These are phyloP conservation scores for Allomyces arbusculus DNA, from an alignment of 192 early-diverging fungal genomes.

Conservation along the genomic window DNA sequence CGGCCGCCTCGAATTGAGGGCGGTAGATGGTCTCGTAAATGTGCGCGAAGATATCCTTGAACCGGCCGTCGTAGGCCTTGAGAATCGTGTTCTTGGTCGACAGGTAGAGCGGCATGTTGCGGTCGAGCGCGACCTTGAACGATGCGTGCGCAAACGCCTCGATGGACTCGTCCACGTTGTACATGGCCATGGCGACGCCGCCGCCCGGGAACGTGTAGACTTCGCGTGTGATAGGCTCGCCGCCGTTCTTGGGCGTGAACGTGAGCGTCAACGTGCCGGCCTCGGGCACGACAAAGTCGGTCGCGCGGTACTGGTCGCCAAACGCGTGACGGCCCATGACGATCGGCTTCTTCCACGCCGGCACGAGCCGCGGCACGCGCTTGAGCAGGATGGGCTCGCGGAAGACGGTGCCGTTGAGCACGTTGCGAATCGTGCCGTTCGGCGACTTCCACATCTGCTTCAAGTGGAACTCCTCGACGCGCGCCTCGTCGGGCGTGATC, in stretches of 20 bases:
- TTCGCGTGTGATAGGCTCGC: slow-evolving; percentile 27
- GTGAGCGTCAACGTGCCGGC: slow-evolving; percentile 77
- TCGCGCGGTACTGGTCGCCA: slow-evolving; percentile 96
- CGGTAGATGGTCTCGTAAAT: slow-evolving; percentile 75
- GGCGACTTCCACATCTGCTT: slow-evolving; percentile 98
- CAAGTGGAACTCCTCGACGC: slow-evolving; percentile 84
- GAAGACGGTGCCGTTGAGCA: slow-evolving; percentile 92
- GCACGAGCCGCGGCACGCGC: slow-evolving; percentile 77
- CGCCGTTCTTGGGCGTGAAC: slow-evolving; percentile 71
- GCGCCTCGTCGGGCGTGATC: slow-evolving; percentile 86
- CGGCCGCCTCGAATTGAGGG: slow-evolving; percentile 51
- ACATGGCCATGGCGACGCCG: slow-evolving; percentile 92
- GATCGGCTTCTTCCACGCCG: slow-evolving; percentile 87
- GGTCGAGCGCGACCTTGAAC: slow-evolving; percentile 77
- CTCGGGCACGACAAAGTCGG: slow-evolving; percentile 80
- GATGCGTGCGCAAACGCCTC: slow-evolving; percentile 79
- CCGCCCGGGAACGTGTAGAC: slow-evolving; percentile 69
- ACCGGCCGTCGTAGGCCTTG: slow-evolving; percentile 88
- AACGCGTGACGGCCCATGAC: slow-evolving; percentile 90
- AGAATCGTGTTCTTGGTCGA: slow-evolving; percentile 94
- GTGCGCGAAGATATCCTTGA: slow-evolving; percentile 90
- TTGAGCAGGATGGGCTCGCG: slow-evolving; percentile 89
- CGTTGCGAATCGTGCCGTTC: slow-evolving; percentile 92
- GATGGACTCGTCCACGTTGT: slow-evolving; percentile 81
- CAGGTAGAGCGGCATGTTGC: slow-evolving; percentile 82